Evolutionary conservation across 2,329 filamentous ascomycete genomes (phyloP), one percentile per base, ranked within the genome.

Genomic region (Emergomyces africanus): DNA sequence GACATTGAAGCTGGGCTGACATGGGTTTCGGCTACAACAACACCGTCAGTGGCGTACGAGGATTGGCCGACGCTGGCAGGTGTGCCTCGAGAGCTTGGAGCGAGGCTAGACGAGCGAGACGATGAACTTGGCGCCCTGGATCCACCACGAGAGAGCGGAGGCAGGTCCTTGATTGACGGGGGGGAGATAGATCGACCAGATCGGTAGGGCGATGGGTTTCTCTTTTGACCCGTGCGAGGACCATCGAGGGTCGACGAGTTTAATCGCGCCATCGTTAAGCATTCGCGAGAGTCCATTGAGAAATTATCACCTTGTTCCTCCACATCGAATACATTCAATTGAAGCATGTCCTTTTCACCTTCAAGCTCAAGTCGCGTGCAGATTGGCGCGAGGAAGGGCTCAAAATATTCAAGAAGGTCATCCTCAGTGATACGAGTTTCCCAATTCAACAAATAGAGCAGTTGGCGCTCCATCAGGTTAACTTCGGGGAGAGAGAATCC

Each of bases 381-480:
- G 69, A 97, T 88, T 33, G 92, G 92, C 39, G 85, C 85, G 50
- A 99, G 82, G 80, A 97, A 97, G 48, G 83, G 83, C 66, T 96
- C 90, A 46, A 97, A 81, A 72, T 96, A 89, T 65, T 79, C 80
- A 78, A 95, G 90, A 49, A 99, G 85, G 68, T 97, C 90, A 59
- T 91, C 81, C 69, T 90, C 84, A 48, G 81, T 85, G 69, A 99
- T 90, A 65, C 89, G 83, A 61, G 96, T 83, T 66, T 99, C 90
- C 90, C 91, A 99, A 71, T 96, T 89, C 51, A 99, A 81, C 49
- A 99, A 83, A 78, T 90, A 94, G 57, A 99, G 86, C 35, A 99
- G 82, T 77, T 99, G 94, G 82, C 95, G 95, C 82, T 99, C 94
- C 94, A 99, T 99, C 63, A 97, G 81, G 79, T 99, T 99, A 68